Evolutionary conservation across 345 rosid genomes (phyloP), one percentile per base, ranked within the genome.

Genomic region (Dipteronia sinensis): DNA sequence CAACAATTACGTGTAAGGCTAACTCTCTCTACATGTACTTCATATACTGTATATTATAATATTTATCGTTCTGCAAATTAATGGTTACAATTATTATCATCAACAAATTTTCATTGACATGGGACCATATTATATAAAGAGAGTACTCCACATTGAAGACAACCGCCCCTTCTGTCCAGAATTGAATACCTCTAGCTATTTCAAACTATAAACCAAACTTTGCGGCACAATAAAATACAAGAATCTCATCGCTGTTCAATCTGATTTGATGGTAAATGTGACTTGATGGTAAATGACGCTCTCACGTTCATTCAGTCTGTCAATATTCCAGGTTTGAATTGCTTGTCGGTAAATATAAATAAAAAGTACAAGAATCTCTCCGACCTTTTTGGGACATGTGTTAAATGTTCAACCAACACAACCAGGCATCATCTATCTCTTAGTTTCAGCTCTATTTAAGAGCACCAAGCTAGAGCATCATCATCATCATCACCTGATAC

Each of bases 361-460:
- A 5, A 29, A 2, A 34, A 34, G 4, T 34, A 34, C 38, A 34
- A 34, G 38, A 34, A 34, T 34, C 38, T 0, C 38, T 34, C 6
- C 6, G 2, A 8, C 6, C 4, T 4, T 71, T 34, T 13, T 53
- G 67, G 38, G 2, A 34, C 65, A 64, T 22, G 17, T 19, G n/a
- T 79, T 61, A 47, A 68, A 62, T 79, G 66, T 69, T 73, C 74
- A 79, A 61, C 70, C 20, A 73, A 73, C 51, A 46, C 56, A 49
- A 34, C 78, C 34, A 47, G 59, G 63, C 25, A 17, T 71, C 7
- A 49, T 16, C 42, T 7, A n/a, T 12, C 72, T 2, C 17, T 29
- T 16, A 1, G 19, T 13, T 3, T 17, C 19, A n/a, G 16, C 19
- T 22, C 73, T 58, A 73, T 73, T 79, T 67, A 79, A 67, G 64